phyloP scores from a whole-genome alignment of 2,329 filamentous ascomycete species.

The Monosporascus sp. region DNA sequence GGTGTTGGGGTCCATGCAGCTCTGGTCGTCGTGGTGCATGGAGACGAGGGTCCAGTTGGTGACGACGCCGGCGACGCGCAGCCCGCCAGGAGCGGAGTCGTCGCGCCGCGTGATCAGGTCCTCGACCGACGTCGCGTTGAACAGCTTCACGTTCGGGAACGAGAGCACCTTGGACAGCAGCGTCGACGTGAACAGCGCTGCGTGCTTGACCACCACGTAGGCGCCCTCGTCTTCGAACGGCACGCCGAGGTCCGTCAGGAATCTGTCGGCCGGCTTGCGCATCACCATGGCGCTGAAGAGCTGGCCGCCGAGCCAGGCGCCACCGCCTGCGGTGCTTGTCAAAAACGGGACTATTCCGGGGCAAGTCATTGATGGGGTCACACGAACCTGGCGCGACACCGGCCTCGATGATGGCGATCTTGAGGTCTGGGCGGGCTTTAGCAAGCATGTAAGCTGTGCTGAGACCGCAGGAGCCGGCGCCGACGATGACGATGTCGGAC shows the following conservation, averaged over 20 bases:
- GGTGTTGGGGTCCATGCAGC: conserved; percentile 96
- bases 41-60: conserved; percentile 94
- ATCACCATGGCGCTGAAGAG: conserved; percentile 95
- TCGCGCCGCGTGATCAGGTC: conserved; percentile 79
- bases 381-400: conserved; percentile 65
- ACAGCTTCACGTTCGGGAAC: conserved; percentile 91
- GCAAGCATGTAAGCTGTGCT: conserved; percentile 80
- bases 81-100: conserved; percentile 39
- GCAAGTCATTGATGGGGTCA: conserved; percentile 4
- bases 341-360: conserved; percentile 11
- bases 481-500: conserved; percentile 89
- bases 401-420: conserved; percentile 87
- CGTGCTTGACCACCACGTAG: conserved; percentile 91
- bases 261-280: conserved; percentile 84
- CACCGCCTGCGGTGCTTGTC: conserved; percentile 54
- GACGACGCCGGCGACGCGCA: conserved; percentile 82
- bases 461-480: conserved; percentile 83
- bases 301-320: conserved; percentile 89
- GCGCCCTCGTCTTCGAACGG: conserved; percentile 83
- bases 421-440: conserved; percentile 78
- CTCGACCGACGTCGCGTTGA: conserved; percentile 91
- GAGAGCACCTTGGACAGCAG: conserved; percentile 75
- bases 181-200: conserved; percentile 85
- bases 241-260: conserved; percentile 75
- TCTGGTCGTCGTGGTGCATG: conserved; percentile 83